phyloP scores from a whole-genome alignment of 176 grass and related monocot genomes.

The Aegilops tauschii region DNA sequence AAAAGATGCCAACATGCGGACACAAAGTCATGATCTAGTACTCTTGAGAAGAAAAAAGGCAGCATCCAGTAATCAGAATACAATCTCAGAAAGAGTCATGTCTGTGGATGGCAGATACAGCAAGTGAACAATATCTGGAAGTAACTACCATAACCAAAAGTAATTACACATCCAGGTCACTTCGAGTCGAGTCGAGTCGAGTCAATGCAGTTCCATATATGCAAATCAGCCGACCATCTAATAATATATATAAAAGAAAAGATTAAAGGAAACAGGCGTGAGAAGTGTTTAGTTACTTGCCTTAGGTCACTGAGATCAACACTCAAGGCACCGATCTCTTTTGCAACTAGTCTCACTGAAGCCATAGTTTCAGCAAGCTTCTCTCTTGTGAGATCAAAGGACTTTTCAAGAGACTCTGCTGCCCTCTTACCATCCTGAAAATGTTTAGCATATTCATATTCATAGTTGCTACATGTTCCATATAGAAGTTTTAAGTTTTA shows the following conservation, averaged over 20 bases:
- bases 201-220: not conserved
- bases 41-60: not conserved
- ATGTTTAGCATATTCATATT: not conserved
- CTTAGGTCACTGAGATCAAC: slow-evolving; percentile 65
- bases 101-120: not conserved
- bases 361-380: slow-evolving; percentile 77
- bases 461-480: not conserved
- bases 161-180: not conserved
- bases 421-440: slow-evolving; percentile 56
- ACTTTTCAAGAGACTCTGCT: slow-evolving; percentile 60
- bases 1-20: not conserved
- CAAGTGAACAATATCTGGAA: not conserved
- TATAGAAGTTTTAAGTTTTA: not conserved
- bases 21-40: not conserved
- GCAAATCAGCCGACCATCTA: not conserved
- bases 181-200: not conserved
- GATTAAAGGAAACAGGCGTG: not conserved
- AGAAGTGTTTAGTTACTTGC: slow-evolving; percentile 32
- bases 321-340: slow-evolving; percentile 65
- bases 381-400: slow-evolving; percentile 44
- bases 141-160: slow-evolving; percentile 2
- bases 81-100: not conserved
- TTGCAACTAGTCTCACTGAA: slow-evolving; percentile 59
- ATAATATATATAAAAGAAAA: not conserved
- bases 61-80: not conserved